These are phyloP conservation scores for Xylaria hypoxylon DNA, from an alignment of 2,329 filamentous ascomycete species.

Conservation along the genomic window DNA sequence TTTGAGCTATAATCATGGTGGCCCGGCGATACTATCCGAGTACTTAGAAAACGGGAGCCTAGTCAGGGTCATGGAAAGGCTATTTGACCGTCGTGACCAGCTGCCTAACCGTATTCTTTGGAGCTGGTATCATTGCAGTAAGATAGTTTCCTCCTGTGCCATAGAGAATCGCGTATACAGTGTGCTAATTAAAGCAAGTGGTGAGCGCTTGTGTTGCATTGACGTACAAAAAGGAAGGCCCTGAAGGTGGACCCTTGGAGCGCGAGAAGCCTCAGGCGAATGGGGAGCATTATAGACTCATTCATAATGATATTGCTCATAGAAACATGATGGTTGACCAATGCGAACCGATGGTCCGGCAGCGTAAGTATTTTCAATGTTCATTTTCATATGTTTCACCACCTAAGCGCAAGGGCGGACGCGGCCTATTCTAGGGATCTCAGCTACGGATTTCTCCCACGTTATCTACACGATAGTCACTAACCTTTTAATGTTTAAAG, in stretches of 20 bases:
- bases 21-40: conserved; percentile 23
- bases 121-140: conserved; percentile 30
- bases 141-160: not conserved
- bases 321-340: conserved; percentile 28
- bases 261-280: not conserved
- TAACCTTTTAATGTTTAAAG: conserved; percentile 15
- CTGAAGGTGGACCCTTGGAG: not conserved
- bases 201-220: conserved; percentile 22
- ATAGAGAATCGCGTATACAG: not conserved
- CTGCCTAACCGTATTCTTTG: conserved; percentile 34
- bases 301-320: conserved; percentile 16
- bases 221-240: not conserved
- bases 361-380: conserved; percentile 13
- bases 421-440: not conserved
- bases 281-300: rapidly evolving
- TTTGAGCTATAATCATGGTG: not conserved
- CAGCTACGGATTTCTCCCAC: not conserved
- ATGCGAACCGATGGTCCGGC: not conserved
- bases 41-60: conserved; percentile 24
- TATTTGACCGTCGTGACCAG: not conserved
- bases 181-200: conserved; percentile 25
- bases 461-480: not conserved
- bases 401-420: not conserved
- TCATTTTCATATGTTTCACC: not conserved
- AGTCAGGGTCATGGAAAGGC: not conserved